Percentiles rank a stretch among this genome's conserved stretches.
These are phyloP conservation scores for Hylodesmum podocarpum DNA, from an alignment of 306 rosid genomes.

Conservation along the genomic window DNA sequence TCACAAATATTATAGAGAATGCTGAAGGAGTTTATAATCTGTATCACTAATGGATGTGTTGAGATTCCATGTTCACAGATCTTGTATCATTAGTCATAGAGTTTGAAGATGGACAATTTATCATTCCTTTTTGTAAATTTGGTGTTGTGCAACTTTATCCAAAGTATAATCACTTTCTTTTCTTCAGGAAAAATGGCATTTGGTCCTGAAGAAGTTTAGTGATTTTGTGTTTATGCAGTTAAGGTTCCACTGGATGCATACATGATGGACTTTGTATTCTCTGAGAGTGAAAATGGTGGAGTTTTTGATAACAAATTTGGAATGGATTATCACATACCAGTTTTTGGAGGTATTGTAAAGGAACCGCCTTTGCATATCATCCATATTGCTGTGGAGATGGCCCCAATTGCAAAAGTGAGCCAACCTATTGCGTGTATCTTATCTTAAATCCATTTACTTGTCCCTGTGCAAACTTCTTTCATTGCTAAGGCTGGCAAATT, in stretches of 20 bases:
- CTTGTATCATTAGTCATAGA: background rate
- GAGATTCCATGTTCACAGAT: constrained; percentile 13
- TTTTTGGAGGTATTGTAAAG: constrained; percentile 71
- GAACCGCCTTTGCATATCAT: constrained; percentile 94
- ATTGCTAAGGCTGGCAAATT: background rate
- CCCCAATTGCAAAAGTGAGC: constrained; percentile 92
- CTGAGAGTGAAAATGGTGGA: constrained; percentile 87
- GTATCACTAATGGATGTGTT: background rate
- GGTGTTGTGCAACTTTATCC: constrained; percentile 11
- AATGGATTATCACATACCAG: constrained; percentile 92
- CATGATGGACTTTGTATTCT: constrained; percentile 95
- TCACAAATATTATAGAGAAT: constrained; percentile 6
- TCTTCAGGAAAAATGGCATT: constrained; percentile 14
- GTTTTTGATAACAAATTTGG: constrained; percentile 80
- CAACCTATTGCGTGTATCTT: constrained; percentile 10
- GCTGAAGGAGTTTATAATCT: background rate
- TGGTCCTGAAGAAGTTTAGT: constrained; percentile 27
- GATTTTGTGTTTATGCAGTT: constrained; percentile 60
- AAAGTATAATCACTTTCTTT: constrained; percentile 10
- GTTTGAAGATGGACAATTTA: constrained; percentile 3
- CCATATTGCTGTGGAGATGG: constrained; percentile 96
- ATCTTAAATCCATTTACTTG: background rate
- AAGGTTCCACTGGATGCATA: constrained; percentile 90
- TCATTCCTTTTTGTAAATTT: background rate
- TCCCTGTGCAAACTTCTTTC: constrained; percentile 5